Evolutionary conservation across 768 basidiomycete species (phyloP).

Genomic region (Favolaschia claudopus): DNA sequence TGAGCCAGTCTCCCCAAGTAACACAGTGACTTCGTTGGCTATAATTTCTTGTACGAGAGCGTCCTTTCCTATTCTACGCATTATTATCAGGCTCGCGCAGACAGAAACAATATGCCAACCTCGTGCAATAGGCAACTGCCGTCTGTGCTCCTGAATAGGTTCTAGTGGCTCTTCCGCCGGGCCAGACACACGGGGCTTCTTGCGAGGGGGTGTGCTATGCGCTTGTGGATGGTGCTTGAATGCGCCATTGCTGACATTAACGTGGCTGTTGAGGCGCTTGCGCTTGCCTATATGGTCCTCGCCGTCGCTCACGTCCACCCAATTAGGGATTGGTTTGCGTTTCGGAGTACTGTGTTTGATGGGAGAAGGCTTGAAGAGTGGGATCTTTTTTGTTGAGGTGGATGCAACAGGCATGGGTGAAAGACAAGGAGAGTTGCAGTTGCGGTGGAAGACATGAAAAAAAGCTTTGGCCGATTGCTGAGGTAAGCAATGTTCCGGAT

Average conservation of each 20-base stretch:
- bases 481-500: too few relatives aligned
- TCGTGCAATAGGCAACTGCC: slow-evolving; percentile 79
- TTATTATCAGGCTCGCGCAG: background rate
- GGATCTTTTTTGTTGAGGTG: slow-evolving; percentile 14
- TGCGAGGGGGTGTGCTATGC: slow-evolving; percentile 23
- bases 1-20: slow-evolving; percentile 96
- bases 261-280: slow-evolving; percentile 40
- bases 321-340: slow-evolving; percentile 39
- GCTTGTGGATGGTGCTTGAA: slow-evolving; percentile 31
- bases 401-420: slow-evolving; percentile 7
- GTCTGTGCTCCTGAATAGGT: slow-evolving; percentile 69
- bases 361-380: slow-evolving; percentile 13
- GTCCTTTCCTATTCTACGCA: slow-evolving; percentile 72
- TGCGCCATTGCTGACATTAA: slow-evolving; percentile 36
- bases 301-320: slow-evolving; percentile 51
- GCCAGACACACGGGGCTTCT: slow-evolving; percentile 10
- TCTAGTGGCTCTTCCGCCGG: slow-evolving; percentile 28
- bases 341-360: slow-evolving; percentile 13
- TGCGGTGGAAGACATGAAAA: too few relatives aligned
- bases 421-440: too few relatives aligned
- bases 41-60: slow-evolving; percentile 76
- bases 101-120: slow-evolving; percentile 49
- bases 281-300: slow-evolving; percentile 36
- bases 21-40: slow-evolving; percentile 83
- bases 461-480: too few relatives aligned